Percentiles rank a stretch among this genome's conserved stretches.
phyloP scores from a whole-genome alignment of 306 rosid species.

The Alnus rubra region DNA sequence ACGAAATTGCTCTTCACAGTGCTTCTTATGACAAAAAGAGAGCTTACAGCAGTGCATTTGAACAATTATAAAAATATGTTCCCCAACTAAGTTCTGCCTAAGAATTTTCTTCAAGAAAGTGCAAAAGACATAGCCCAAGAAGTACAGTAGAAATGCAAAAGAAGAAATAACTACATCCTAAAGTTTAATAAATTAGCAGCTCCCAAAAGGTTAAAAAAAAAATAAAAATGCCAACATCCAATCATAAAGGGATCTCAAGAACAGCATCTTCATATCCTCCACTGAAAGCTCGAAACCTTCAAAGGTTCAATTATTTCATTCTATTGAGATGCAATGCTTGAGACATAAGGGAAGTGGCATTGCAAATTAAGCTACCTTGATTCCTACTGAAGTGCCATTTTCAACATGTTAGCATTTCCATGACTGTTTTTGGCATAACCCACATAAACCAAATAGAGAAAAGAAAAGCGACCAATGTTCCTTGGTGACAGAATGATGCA shows the following conservation, averaged over 20 bases:
- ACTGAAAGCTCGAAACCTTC: neutral
- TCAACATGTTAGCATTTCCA: neutral
- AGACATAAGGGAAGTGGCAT: neutral
- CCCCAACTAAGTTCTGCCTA: neutral
- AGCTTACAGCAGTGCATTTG: neutral
- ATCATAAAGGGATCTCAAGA: neutral
- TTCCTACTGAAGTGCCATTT: neutral
- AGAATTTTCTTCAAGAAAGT: neutral
- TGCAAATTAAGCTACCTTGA: neutral
- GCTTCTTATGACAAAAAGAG: neutral
- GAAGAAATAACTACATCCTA: neutral
- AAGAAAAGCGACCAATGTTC: neutral
- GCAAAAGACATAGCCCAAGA: neutral
- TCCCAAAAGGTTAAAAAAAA: neutral
- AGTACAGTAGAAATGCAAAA: neutral
- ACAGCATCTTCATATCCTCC: neutral
- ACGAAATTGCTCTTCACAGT: neutral
- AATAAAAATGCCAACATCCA: neutral
- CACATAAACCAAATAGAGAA: too few relatives aligned
- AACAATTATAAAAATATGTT: neutral
- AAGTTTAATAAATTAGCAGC: neutral
- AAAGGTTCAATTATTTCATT: neutral
- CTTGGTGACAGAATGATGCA: neutral
- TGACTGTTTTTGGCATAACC: too few relatives aligned
- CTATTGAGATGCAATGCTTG: conserved; percentile 1